phyloP scores from a whole-genome alignment of 441 rosid species.

The Francoa sonchifolia region DNA sequence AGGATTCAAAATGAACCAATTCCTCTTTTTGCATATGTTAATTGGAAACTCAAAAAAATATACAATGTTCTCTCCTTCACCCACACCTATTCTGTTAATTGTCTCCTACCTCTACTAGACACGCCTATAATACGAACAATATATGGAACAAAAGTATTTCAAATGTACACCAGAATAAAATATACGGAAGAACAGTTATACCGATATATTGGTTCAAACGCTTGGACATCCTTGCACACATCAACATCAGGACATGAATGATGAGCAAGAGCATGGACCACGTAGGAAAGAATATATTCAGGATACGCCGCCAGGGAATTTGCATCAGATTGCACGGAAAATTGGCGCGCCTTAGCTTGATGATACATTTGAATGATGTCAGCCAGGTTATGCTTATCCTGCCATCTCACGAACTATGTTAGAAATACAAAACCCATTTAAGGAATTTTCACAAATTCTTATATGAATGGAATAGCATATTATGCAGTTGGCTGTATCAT shows the following conservation, averaged over 20 bases:
- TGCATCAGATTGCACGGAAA: slow-evolving; percentile 57
- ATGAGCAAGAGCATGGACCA: slow-evolving; percentile 88
- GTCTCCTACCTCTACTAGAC: no score
- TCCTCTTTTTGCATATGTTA: no score
- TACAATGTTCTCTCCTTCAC: no score
- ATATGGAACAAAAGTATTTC: background rate
- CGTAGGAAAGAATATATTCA: slow-evolving; percentile 57
- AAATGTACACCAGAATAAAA: slow-evolving; percentile 5
- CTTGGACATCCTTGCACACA: slow-evolving; percentile 79
- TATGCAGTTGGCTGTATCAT: slow-evolving; percentile 1
- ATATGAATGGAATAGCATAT: slow-evolving; percentile 3
- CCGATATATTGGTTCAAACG: slow-evolving; percentile 75
- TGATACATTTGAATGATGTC: slow-evolving; percentile 81
- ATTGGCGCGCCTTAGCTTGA: slow-evolving; percentile 77
- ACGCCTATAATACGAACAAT: no score
- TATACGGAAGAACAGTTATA: slow-evolving; percentile 17
- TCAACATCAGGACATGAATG: slow-evolving; percentile 72
- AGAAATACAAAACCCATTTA: slow-evolving; percentile 8
- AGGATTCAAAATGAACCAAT: no score
- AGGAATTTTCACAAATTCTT: slow-evolving; percentile 7
- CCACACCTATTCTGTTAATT: no score
- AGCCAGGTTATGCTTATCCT: slow-evolving; percentile 83
- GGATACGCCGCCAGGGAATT: slow-evolving; percentile 45
- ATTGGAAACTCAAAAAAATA: no score
- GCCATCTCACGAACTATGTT: slow-evolving; percentile 20